These are phyloP conservation scores for Pyrus pyrifolia DNA, from an alignment of 306 rosid genomes.

Conservation along the genomic window DNA sequence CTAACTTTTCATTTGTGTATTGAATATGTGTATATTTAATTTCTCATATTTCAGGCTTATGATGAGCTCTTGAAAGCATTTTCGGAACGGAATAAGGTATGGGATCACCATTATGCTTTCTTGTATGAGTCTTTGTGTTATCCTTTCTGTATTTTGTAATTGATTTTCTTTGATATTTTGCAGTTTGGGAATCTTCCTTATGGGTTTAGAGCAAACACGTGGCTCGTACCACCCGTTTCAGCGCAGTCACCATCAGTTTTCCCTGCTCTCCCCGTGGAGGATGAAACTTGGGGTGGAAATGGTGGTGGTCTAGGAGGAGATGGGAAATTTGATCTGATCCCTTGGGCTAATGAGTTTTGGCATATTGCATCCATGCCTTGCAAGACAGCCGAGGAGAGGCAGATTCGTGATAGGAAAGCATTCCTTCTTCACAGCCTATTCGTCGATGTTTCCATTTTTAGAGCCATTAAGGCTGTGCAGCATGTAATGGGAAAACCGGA, in stretches of 20 bases:
- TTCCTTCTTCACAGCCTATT: slow-evolving; percentile 92
- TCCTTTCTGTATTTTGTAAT: neutral
- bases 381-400: slow-evolving; percentile 90
- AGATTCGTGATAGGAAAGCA: slow-evolving; percentile 85
- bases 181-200: slow-evolving; percentile 98
- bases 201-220: slow-evolving; percentile 92
- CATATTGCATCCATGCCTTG: slow-evolving; percentile 84
- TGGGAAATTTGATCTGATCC: slow-evolving; percentile 65
- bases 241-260: slow-evolving; percentile 62
- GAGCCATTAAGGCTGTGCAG: slow-evolving; percentile 62
- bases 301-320: slow-evolving; percentile 93
- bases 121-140: neutral
- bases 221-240: slow-evolving; percentile 92
- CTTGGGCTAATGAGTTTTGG: slow-evolving; percentile 86
- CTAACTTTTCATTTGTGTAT: neutral
- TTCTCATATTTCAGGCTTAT: slow-evolving; percentile 60
- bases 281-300: slow-evolving; percentile 90
- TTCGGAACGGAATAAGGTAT: slow-evolving; percentile 85
- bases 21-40: neutral
- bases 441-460: slow-evolving; percentile 80
- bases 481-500: slow-evolving; percentile 43
- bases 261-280: slow-evolving; percentile 81
- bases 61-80: slow-evolving; percentile 83
- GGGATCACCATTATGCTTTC: neutral
- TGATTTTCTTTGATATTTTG: slow-evolving; percentile 9